Conservation (phyloP, 306 rosid species). For the Spatholobus suberectus region DNA sequence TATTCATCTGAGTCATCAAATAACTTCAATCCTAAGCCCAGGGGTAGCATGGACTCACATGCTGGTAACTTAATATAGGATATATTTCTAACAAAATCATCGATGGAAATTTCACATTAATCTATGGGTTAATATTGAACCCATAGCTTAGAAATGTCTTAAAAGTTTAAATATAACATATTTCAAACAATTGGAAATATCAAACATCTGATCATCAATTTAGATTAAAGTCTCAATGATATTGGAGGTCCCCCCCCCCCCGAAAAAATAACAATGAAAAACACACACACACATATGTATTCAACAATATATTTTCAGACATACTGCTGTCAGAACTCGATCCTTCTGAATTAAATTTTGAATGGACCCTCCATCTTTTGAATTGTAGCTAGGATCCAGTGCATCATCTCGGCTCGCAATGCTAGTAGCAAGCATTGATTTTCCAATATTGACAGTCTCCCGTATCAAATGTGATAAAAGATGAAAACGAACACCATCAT, state of each 20-base stretch:
- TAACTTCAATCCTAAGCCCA: slow-evolving; percentile 5
- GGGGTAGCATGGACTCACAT: not conserved
- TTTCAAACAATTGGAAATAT: slow-evolving; percentile 27
- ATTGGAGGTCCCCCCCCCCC: not conserved
- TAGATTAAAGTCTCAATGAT: not conserved
- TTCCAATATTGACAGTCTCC: slow-evolving; percentile 82
- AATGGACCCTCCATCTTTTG: slow-evolving; percentile 75
- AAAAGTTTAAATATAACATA: not conserved
- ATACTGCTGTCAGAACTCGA: slow-evolving; percentile 88
- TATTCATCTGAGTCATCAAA: not conserved
- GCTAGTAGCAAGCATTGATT: slow-evolving; percentile 89
- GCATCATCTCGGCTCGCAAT: slow-evolving; percentile 72
- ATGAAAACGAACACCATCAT: slow-evolving; percentile 94
- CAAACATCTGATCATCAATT: not conserved
- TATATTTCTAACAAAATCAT: not conserved
- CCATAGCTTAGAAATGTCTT: not conserved
- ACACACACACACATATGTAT: not conserved
- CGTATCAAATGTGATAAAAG: slow-evolving; percentile 90
- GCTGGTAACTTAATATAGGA: not conserved
- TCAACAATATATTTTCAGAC: slow-evolving; percentile 47
- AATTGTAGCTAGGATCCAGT: slow-evolving; percentile 52
- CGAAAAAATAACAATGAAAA: not conserved
- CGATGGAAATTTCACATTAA: slow-evolving; percentile 9
- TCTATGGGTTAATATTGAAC: not conserved
- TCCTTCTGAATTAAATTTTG: slow-evolving; percentile 91